Percentiles rank a stretch among this genome's conserved stretches.
Evolutionary conservation across 495 filamentous ascomycete genomes (phyloP).

Genomic region (Penicillium nucicola): DNA sequence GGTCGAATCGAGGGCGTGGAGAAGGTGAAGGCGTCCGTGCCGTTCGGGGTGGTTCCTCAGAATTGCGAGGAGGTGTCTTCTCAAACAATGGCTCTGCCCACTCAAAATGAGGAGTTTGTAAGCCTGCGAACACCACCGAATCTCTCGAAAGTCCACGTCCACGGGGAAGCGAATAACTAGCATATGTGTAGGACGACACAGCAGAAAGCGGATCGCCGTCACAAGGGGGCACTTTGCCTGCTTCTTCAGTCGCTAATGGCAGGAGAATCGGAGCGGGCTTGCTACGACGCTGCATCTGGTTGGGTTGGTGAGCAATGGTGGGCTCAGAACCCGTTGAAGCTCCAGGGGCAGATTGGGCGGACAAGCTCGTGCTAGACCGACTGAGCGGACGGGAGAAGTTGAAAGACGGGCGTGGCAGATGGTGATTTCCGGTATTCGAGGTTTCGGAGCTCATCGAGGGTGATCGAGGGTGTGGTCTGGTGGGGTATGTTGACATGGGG

Average conservation of each 20-base stretch:
- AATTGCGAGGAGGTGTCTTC: constrained; percentile 45
- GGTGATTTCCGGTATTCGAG: constrained; percentile 54
- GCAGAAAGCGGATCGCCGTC: constrained; percentile 43
- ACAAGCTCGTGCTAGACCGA: constrained; percentile 64
- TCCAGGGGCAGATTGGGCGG: constrained; percentile 41
- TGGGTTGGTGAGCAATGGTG: constrained; percentile 1
- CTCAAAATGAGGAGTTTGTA: constrained; percentile 55
- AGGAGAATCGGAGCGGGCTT: constrained; percentile 41
- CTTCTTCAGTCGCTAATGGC: constrained; percentile 24
- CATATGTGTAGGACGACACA: constrained; percentile 76
- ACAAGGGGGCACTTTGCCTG: constrained; percentile 1
- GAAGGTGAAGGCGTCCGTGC: constrained; percentile 36
- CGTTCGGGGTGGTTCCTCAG: constrained; percentile 34
- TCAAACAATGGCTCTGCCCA: constrained; percentile 58
- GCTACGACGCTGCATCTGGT: constrained; percentile 31
- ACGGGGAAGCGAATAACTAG: constrained; percentile 77
- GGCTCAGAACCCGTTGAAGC: constrained; percentile 27
- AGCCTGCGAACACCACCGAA: constrained; percentile 62
- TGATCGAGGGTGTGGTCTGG: constrained; percentile 59
- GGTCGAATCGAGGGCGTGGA: constrained; percentile 11
- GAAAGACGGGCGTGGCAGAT: constrained; percentile 69
- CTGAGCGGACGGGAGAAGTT: constrained; percentile 94
- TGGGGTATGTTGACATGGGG: constrained; percentile 57
- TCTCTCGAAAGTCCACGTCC: constrained; percentile 72
- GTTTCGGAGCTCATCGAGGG: constrained; percentile 80